Percentiles rank a stretch among this genome's conserved stretches.
These are phyloP conservation scores for Sphagnum magellanicum DNA, from an alignment of 228 moss, liverwort and hornwort species.

Conservation along the genomic window DNA sequence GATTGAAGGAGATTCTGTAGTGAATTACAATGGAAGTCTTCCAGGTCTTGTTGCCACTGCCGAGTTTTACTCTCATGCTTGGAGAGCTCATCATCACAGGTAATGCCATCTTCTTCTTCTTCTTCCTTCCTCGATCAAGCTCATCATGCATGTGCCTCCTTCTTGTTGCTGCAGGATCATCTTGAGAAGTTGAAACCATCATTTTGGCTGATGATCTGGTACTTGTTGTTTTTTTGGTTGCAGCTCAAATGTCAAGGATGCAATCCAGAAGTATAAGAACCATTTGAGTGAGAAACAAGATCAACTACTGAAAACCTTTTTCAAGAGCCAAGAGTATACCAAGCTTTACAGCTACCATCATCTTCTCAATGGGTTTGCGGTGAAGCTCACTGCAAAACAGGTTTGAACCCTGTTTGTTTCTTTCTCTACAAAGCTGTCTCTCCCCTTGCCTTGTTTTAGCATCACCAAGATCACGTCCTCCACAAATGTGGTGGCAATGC, in stretches of 20 bases:
- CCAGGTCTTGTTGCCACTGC: neutral
- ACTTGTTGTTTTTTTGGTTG: neutral
- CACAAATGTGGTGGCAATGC: neutral
- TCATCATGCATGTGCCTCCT: no score
- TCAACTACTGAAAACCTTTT: neutral
- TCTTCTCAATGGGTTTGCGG: conserved; percentile 52
- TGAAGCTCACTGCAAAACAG: conserved; percentile 49
- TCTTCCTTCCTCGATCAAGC: no score
- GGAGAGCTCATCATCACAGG: neutral
- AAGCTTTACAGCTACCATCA: conserved; percentile 59
- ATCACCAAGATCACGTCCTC: no score
- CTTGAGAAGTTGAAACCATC: no score
- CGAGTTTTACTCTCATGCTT: neutral
- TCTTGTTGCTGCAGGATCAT: no score
- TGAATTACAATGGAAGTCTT: neutral
- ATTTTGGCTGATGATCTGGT: no score
- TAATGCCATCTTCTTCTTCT: neutral
- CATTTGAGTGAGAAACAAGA: neutral
- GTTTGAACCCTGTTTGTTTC: conserved; percentile 7
- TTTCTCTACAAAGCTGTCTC: neutral
- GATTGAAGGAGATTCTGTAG: neutral
- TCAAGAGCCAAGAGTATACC: conserved; percentile 7
- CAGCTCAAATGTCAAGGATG: neutral
- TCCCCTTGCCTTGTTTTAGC: neutral
- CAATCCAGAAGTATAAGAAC: neutral